Conservation (phyloP, 768 basidiomycete genomes). For the Mycena chlorophos region DNA sequence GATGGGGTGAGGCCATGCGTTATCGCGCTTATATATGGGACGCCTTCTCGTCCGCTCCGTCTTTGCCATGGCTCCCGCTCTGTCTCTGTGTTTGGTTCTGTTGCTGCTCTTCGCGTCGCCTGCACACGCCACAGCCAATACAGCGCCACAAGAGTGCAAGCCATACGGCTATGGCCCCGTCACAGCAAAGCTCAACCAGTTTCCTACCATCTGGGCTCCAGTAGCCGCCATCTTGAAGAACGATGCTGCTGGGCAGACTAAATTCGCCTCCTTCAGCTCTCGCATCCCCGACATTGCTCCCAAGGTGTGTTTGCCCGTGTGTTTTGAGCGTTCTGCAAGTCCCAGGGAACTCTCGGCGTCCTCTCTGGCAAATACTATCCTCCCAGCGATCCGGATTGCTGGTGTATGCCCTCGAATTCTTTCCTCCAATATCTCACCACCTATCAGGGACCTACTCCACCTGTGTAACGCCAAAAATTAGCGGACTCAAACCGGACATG, state of each 20-base stretch:
- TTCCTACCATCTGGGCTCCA: slow-evolving; percentile 6
- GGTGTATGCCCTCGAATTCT: too few species aligned
- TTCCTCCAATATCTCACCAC: too few species aligned
- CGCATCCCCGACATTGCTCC: neutral
- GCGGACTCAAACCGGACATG: slow-evolving; percentile 31
- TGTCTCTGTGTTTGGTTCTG: neutral
- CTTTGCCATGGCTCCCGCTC: too few species aligned
- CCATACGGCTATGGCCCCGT: neutral
- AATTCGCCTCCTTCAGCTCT: neutral
- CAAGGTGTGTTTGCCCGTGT: neutral
- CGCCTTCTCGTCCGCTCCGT: too few species aligned
- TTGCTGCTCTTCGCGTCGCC: neutral
- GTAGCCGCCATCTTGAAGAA: neutral
- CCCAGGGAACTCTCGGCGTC: neutral
- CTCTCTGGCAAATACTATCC: neutral
- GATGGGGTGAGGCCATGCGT: too few species aligned
- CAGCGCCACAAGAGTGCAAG: neutral
- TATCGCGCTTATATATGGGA: neutral
- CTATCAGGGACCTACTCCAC: slow-evolving; percentile 5
- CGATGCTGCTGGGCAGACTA: neutral
- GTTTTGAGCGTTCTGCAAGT: neutral
- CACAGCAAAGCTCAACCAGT: neutral
- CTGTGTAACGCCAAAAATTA: slow-evolving; percentile 35
- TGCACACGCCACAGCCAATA: neutral
- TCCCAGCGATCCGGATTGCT: neutral